Evolutionary conservation across 1,284 basidiomycete genomes (phyloP).

Genomic region (Naganishia sp.): DNA sequence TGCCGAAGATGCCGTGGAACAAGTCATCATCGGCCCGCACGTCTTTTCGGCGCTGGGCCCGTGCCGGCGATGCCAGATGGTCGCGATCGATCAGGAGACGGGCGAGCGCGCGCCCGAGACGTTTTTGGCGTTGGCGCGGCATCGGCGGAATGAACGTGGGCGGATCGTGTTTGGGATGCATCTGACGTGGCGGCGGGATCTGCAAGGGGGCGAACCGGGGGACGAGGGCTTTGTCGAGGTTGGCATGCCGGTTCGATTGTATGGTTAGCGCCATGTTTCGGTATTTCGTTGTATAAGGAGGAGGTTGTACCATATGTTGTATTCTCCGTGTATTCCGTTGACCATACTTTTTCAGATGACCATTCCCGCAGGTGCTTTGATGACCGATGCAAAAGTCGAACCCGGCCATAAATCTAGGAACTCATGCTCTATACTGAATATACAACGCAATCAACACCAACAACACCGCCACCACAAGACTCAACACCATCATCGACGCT

Average conservation of each 20-base stretch:
- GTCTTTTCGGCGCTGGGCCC: constrained; percentile 29
- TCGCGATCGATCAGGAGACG: constrained; percentile 31
- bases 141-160: constrained; percentile 27
- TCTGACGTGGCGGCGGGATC: constrained; percentile 27
- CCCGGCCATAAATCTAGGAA: too few relatives aligned
- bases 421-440: constrained; percentile 19
- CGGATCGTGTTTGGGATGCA: constrained; percentile 33
- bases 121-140: constrained; percentile 28
- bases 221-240: constrained; percentile 15
- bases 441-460: constrained; percentile 16
- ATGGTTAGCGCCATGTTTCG: neutral
- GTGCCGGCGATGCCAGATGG: constrained; percentile 33
- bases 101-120: constrained; percentile 27
- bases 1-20: constrained; percentile 22
- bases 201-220: neutral
- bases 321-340: neutral
- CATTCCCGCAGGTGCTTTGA: too few relatives aligned
- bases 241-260: constrained; percentile 15
- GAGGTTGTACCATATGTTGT: neutral
- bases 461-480: constrained; percentile 7
- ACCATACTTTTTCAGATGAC: too few relatives aligned
- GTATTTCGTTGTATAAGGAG: neutral
- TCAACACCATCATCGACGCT: constrained; percentile 22
- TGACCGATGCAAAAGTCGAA: too few relatives aligned
- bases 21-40: constrained; percentile 24